Evolutionary conservation across 2,329 filamentous ascomycete genomes (phyloP), one percentile per base, ranked within the genome.

Genomic region (Dactylellina sp.): DNA sequence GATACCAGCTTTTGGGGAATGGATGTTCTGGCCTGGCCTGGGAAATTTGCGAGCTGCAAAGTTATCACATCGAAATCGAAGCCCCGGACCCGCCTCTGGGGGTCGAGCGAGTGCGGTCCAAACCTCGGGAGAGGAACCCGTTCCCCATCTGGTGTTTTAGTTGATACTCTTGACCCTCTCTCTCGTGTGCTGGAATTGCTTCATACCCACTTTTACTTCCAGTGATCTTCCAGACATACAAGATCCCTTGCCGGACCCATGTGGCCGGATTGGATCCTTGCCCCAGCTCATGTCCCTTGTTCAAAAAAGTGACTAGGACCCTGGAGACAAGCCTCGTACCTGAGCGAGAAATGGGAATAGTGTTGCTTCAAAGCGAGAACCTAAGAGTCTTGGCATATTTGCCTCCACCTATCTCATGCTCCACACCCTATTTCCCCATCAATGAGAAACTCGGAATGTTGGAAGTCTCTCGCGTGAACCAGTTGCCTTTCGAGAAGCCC

Each of bases 401-500:
- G 60, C 53, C 60, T 64, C 28, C 53, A 56, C 52, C 50, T 24
- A 56, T 40, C 42, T 28, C 66, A 40, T 20, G 50, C 64, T 62
- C 50, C 64, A 60, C 63, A 61, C 24, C 25, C 24, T 72, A 65
- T 72, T 72, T 72, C n/a, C 68, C 66, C 68, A 64, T 72, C 68
- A 72, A 72, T 72, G 35, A 60, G 61, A 65, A 59, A 56, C 60
- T 60, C 40, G 49, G 42, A 59, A 59, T 53, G 52, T 53, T 59
- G 37, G 59, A 57, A 47, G 57, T 37, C 47, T 56, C 37, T 71
- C 22, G 53, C 25, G 60, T 72, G 68, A 72, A 72, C 68, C 68
- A 65, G 68, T 72, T 72, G 68, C 60, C 68, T 72, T 72, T 72
- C 68, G 68, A 72, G 68, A 72, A 72, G 68, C 68, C 60, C 44